Percentiles rank a stretch among this genome's conserved stretches.
Conservation (phyloP, 2,329 filamentous ascomycete species). For the Lachnellula subtilissima region DNA sequence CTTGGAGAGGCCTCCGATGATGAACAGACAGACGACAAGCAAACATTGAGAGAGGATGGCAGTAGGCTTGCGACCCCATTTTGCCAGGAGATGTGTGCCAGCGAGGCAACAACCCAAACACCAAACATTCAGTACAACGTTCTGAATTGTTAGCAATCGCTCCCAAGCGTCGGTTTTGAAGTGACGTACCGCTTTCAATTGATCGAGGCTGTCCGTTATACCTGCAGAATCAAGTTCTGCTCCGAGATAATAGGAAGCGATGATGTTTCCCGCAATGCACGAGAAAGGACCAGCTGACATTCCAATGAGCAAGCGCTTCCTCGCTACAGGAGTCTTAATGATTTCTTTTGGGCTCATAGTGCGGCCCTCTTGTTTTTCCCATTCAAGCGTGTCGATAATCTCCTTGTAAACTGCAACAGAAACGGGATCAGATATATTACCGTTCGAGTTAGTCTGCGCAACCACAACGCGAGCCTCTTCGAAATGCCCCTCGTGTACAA, state of each 20-base stretch:
- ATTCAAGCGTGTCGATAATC: conserved; percentile 28
- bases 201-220: conserved; percentile 38
- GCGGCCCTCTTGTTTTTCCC: conserved; percentile 21
- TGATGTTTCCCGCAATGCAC: conserved; percentile 37
- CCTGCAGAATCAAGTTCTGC: conserved; percentile 42
- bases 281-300: conserved; percentile 34
- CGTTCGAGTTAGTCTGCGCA: conserved; percentile 40
- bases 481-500: conserved; percentile 30
- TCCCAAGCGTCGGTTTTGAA: not conserved
- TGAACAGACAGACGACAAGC: conserved; percentile 42
- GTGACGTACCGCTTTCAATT: conserved; percentile 37
- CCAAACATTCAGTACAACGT: conserved; percentile 47
- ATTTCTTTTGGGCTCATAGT: conserved; percentile 24
- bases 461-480: conserved; percentile 18
- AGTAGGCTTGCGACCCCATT: conserved; percentile 42
- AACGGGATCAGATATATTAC: conserved; percentile 27
- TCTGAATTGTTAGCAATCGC: conserved; percentile 23
- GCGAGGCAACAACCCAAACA: conserved; percentile 39
- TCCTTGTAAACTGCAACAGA: conserved; percentile 28
- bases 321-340: conserved; percentile 33
- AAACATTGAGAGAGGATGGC: conserved; percentile 37
- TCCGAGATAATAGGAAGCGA: conserved; percentile 37
- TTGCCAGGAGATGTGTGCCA: conserved; percentile 39
- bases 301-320: conserved; percentile 37
- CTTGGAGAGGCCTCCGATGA: conserved; percentile 48